Base-by-base conservation (phyloP, 495 filamentous ascomycete species). In the Cenococcum geophilum region DNA sequence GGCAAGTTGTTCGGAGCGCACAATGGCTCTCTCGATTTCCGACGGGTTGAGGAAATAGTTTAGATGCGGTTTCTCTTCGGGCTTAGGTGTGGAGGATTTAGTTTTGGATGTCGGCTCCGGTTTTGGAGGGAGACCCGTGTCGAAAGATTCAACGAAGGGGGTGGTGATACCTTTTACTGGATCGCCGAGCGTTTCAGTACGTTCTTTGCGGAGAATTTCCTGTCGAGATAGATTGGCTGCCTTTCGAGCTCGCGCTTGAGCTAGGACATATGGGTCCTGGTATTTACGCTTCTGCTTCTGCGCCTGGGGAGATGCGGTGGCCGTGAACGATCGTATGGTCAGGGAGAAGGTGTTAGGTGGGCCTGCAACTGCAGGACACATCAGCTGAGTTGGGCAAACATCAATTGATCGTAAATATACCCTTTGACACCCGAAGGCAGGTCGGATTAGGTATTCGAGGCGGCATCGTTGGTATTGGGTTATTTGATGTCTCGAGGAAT, bases 131-230 rank as follows among this genome's bases (percentile, higher is more conserved):
- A 72, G 61, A 0, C 71, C 80, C 4, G 80, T 80, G 70, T 89
- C 86, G 71, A 98, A 84, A 47, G 88, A 87, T 75, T 88, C 80
- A 70, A 96, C 75, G 73, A 96, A 98, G 37, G 89, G 80, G 12
- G 95, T 97, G 6, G 80, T 70, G 42, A 84, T 74, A 66, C 91
- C 92, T 57, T 83, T 79, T 66, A 97, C 80, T 0, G 92, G 89
- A 74, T 95, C 83, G 27, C 90, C 91, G 53, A 84, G 67, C 32
- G 77, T 78, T 23, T 73, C 78, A 34, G 82, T 76, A 58, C 88
- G 83, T 64, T 85, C 74, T 54, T 79, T 70, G 36, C 82, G 72
- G 58, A 97, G 82, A 47, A 79, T 82, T 59, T 80, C 78, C 65
- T 85, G 89, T 16, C 88, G 84, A 65, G 82, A 80, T 48, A 92